Evolutionary conservation across 257 asterid genomes (phyloP), one percentile per base, ranked within the genome.

Genomic region (Eucommia ulmoides): DNA sequence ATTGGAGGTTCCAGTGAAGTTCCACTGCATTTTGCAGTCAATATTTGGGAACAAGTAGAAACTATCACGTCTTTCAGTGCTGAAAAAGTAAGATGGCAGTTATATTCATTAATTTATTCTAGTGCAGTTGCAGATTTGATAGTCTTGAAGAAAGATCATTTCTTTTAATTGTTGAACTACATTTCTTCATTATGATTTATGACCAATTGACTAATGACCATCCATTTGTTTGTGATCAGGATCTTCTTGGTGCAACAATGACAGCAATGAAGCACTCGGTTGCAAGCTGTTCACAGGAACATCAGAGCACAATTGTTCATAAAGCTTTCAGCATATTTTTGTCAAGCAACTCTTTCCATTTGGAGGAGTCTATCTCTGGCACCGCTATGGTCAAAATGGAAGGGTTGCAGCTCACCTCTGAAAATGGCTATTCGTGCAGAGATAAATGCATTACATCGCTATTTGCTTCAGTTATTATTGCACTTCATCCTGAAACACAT

Each of bases 241-340:
- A 76, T 63, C 80, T 91, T 74, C 77, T 74, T 53, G 69, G 54
- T 58, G 79, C 95, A 44, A 67, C 77, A 63, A 71, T 71, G 79
- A 59, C 45, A 45, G 84, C 94, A 50, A 77, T 91, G 79, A 91
- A 79, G 81, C 75, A 69, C 33, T 80, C 94, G 42, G 92, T 83
- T 59, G 77, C 70, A 19, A 61, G 68, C 63, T 91, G 94, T 63
- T 78, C 84, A 20, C 70, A 54, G 55, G 74, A 65, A 63, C 66
- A 68, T 49, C 98, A 91, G 79, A 84, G 74, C 53, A 81, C 48
- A 52, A 70, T 86, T 55, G 57, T 83, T 33, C 67, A 62, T 22
- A 79, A 68, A 72, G 81, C 84, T 65, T 52, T 65, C 38, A 70
- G 58, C 57, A 38, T 79, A 56, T 68, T 91, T 46, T 44, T 64